phyloP scores from a whole-genome alignment of 2,329 filamentous ascomycete species.

The Pseudocercospora musae region DNA sequence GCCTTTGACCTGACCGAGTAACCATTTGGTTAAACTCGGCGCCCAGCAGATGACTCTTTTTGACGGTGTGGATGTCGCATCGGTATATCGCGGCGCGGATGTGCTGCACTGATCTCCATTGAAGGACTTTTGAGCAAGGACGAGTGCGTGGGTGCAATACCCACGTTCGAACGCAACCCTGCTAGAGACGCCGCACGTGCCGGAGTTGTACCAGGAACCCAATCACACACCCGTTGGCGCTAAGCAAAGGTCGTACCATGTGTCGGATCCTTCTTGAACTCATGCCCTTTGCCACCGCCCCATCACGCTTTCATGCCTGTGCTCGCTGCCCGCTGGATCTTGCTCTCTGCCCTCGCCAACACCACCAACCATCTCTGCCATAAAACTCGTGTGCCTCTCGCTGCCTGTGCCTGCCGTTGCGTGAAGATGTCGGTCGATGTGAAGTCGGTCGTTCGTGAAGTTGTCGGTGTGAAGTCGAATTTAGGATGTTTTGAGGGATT shows the following conservation, averaged over 20 bases:
- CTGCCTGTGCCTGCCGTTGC: neutral
- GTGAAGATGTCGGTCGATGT: neutral
- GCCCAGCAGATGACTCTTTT: neutral
- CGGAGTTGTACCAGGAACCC: neutral
- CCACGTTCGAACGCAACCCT: neutral
- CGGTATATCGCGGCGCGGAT: neutral
- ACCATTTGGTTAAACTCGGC: neutral
- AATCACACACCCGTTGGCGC: neutral
- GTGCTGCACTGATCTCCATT: neutral
- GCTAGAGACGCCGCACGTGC: neutral
- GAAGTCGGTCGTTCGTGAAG: neutral
- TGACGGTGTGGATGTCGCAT: neutral
- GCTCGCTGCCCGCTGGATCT: neutral
- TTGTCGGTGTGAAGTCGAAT: neutral
- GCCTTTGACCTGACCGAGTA: neutral
- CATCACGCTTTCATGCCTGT: slow-evolving; percentile 1
- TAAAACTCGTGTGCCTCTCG: neutral
- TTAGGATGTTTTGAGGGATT: neutral
- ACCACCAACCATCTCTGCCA: neutral
- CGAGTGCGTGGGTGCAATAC: neutral
- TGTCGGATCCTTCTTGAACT: neutral
- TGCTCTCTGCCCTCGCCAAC: neutral
- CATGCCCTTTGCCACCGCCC: neutral
- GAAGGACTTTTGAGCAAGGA: neutral
- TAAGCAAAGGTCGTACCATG: neutral